Percentiles rank a stretch among this genome's conserved stretches.
Evolutionary conservation across 108 stramenopile species (phyloP).

Genomic region (Pseudonitzschia delicatissima): DNA sequence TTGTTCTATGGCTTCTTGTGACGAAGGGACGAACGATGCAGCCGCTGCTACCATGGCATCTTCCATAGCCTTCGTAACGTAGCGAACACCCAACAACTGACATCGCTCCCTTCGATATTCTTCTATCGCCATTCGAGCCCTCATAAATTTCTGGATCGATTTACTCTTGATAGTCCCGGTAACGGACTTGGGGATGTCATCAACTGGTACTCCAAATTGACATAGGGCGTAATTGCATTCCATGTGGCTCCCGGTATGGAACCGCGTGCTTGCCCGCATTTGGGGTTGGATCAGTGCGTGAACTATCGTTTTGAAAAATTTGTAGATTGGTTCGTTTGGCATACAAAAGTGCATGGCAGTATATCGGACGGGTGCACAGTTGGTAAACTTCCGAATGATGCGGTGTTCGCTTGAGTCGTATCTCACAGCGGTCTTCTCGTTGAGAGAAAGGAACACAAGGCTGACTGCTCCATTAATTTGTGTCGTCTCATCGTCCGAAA

Average conservation of each 20-base stretch:
- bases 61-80: background rate
- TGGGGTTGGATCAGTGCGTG: background rate
- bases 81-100: background rate
- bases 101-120: background rate
- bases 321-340: background rate
- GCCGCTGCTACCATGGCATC: no score
- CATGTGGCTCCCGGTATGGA: background rate
- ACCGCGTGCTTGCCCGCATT: background rate
- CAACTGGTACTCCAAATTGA: background rate
- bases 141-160: background rate
- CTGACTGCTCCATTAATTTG: background rate
- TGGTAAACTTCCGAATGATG: background rate
- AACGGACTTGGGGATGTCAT: background rate
- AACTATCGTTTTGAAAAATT: background rate
- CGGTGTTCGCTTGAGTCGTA: background rate
- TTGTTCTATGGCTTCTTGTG: no score
- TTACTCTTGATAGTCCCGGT: background rate
- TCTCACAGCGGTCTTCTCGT: background rate
- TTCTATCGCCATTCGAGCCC: background rate
- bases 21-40: no score
- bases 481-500: background rate
- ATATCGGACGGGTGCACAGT: background rate
- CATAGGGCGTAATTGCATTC: background rate
- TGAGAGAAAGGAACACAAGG: background rate
- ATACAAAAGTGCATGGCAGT: slow-evolving; percentile 1